Evolutionary conservation across 2,329 filamentous ascomycete species (phyloP).

Genomic region (Elsinoe necatrix): DNA sequence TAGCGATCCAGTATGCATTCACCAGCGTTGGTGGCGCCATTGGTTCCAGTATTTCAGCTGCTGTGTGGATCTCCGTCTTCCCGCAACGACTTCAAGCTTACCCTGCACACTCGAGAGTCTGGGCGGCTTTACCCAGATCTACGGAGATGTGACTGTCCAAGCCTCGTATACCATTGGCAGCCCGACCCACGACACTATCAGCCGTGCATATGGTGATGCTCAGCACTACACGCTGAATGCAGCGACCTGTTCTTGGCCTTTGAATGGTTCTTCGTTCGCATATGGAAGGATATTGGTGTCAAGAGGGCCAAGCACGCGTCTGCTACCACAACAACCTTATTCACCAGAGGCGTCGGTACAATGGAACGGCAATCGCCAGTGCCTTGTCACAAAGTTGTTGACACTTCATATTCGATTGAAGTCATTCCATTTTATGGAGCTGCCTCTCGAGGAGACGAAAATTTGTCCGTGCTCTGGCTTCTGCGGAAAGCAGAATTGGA

Average conservation of each 20-base stretch:
- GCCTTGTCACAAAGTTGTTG: too few relatives aligned
- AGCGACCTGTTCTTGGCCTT: slow-evolving; percentile 27
- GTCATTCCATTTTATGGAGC: too few relatives aligned
- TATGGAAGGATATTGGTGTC: slow-evolving; percentile 30
- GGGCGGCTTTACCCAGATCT: slow-evolving; percentile 27
- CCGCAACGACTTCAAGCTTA: slow-evolving; percentile 17
- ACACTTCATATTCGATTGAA: too few relatives aligned
- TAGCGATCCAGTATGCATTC: slow-evolving; percentile 30
- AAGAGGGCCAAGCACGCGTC: slow-evolving; percentile 29
- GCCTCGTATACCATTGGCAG: slow-evolving; percentile 36
- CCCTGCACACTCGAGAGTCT: slow-evolving; percentile 19
- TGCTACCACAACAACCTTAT: too few relatives aligned
- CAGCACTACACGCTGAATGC: slow-evolving; percentile 39
- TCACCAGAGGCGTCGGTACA: too few relatives aligned
- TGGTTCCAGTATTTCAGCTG: slow-evolving; percentile 22
- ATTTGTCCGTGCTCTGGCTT: too few relatives aligned
- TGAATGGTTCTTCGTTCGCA: slow-evolving; percentile 23
- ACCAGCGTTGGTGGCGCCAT: slow-evolving; percentile 26
- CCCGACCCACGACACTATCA: slow-evolving; percentile 37
- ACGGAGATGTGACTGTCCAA: slow-evolving; percentile 31
- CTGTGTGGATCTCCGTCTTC: slow-evolving; percentile 21
- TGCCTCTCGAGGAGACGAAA: too few relatives aligned
- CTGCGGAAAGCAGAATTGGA: too few relatives aligned
- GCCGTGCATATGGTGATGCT: slow-evolving; percentile 39
- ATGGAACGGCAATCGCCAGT: too few relatives aligned